Conservation (phyloP, 495 filamentous ascomycete species). For the Cetradonia linearis region DNA sequence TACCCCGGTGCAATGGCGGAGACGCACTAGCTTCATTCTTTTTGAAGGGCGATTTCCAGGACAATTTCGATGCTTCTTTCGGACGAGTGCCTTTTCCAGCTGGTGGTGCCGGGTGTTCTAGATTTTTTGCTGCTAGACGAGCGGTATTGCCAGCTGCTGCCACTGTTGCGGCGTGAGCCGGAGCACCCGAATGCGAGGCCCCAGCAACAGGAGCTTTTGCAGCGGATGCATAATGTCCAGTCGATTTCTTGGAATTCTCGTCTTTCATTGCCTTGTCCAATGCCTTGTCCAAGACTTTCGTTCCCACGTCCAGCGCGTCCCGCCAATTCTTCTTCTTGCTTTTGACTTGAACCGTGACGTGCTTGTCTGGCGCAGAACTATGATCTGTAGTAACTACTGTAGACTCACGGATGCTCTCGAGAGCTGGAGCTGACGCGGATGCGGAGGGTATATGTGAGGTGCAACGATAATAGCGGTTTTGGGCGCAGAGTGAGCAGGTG, state of each 20-base stretch:
- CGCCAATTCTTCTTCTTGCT: constrained; percentile 4
- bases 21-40: neutral
- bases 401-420: neutral
- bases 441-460: neutral
- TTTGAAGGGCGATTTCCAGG: constrained; percentile 1
- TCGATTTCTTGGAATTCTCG: neutral
- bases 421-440: neutral
- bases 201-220: neutral
- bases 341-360: neutral
- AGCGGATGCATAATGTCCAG: neutral
- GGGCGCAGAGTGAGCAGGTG: neutral
- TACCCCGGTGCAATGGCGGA: neutral
- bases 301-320: neutral
- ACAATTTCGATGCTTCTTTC: neutral
- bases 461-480: neutral
- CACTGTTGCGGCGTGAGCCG: neutral
- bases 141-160: neutral
- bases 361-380: neutral
- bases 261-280: neutral
- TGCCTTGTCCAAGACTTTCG: neutral
- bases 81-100: neutral
- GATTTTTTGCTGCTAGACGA: neutral
- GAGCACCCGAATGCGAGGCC: neutral
- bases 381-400: neutral
- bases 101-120: neutral